Conservation (phyloP, 2,329 filamentous ascomycete species). For the Elsinoe ampelina region DNA sequence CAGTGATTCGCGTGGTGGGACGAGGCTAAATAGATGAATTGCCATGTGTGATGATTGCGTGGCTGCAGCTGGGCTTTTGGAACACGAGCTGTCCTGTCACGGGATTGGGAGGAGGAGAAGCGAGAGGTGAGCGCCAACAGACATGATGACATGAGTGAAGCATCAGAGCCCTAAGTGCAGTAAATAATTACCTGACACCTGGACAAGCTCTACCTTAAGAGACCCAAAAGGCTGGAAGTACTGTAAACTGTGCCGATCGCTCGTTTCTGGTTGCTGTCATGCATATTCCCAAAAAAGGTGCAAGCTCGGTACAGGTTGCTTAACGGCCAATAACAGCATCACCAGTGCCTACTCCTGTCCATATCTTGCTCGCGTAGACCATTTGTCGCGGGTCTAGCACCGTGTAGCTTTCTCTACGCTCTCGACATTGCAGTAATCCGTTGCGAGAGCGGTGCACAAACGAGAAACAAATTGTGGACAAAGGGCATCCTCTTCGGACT, state of each 20-base stretch:
- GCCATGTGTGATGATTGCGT: slow-evolving; percentile 10
- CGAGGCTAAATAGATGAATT: slow-evolving; percentile 5
- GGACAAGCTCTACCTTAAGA: not conserved
- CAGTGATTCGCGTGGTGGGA: not conserved
- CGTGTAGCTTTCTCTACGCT: not conserved
- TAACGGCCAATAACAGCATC: slow-evolving; percentile 7
- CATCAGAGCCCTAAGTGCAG: too few relatives aligned
- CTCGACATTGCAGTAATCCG: not conserved
- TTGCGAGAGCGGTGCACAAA: not conserved
- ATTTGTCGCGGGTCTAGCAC: not conserved
- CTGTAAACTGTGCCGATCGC: slow-evolving; percentile 3
- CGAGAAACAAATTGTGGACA: not conserved
- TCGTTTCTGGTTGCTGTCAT: slow-evolving; percentile 4
- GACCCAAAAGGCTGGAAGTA: not conserved
- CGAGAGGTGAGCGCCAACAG: not conserved
- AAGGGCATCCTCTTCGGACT: not conserved
- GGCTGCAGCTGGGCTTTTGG: not conserved
- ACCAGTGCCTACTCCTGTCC: not conserved
- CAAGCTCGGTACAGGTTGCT: not conserved
- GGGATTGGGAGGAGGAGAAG: not conserved
- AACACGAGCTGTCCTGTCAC: not conserved
- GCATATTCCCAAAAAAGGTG: slow-evolving; percentile 7
- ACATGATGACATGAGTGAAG: not conserved
- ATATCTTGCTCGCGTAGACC: not conserved
- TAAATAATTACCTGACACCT: slow-evolving; percentile 10